Base-by-base conservation (phyloP, 2,329 filamentous ascomycete genomes). In the Microdochium trichocladiopsis region DNA sequence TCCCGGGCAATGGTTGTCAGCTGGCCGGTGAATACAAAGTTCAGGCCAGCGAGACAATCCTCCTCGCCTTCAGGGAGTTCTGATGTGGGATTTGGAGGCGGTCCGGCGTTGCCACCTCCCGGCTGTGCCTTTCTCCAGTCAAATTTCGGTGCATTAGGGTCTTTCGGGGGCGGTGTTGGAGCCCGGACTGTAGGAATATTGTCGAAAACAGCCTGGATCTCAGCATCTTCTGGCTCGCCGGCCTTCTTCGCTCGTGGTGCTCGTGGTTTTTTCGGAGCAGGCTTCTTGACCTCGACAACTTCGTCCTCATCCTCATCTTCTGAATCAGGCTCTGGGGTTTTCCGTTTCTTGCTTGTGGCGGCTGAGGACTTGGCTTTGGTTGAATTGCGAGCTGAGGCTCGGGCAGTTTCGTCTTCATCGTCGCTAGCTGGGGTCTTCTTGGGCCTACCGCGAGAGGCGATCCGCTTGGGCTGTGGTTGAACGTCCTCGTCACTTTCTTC, bases 1-100 rank as follows among this genome's bases (percentile, higher is more conserved):
- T 95, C 91, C 55, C 94, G 84, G 47, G 88, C 85, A 52, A 97
- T 80, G 0, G 82, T 85, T 55, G 88, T 81, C 37, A 97, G 75
- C 23, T 96, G 78, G 23, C 94, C 94, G 1, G 95, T 99, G 62
- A 99, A 99, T 25, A 99, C 94, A 64, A 99, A 99, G 0, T 84
- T 88, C 52, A 97, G 76, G 0, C 95, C 94, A 51, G 86, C 85
- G 52, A 99, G 79, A 65, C 94, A 99, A 60, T 96, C 95, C 11
- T 94, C 89, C 50, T 85, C 84, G 8, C 94, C 94, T 21, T 82
- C 79, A 0, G 94, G 94, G 49, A 96, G 72, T 25, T 76, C 82
- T 10, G 78, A 72, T 11, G 83, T 84, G 22, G 80, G 75, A 49
- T 80, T 79, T 8, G 82, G 80, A 18, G 89, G 82, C 21, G 83